Evolutionary conservation across 306 rosid genomes (phyloP), one percentile per base, ranked within the genome.

Genomic region (Casuarina cunninghamiana): DNA sequence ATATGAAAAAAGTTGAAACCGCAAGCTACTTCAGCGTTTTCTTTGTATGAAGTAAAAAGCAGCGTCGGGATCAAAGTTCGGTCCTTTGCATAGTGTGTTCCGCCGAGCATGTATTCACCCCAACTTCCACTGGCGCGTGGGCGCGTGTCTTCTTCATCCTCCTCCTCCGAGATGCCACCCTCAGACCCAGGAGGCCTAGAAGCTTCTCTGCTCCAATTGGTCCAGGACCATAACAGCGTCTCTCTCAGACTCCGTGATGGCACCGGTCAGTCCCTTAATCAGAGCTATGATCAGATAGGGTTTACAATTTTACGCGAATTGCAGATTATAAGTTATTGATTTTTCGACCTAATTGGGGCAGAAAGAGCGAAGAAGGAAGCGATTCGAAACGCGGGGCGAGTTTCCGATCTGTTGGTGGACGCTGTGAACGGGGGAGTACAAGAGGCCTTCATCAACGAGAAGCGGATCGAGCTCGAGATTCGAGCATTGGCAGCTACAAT

Each of bases 401-500:
- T 90, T 65, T 90, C 97, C 71, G 89, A 91, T 75, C 89, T 91
- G 68, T 72, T 95, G 88, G 96, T 93, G 62, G 94, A 89, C 38
- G 90, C 93, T 1, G 99, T 95, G 53, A 93, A 95, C 74, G 82
- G 93, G 11, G 96, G 93, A 10, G 96, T 93, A 1, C 93, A 93
- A 71, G 93, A 83, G 42, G 83, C 90, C 38, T 95, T 92, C 70
- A 12, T 89, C 55, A 87, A 84, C 49, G 90, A 95, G 90, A 92
- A 95, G 84, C 85, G 92, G 49, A 91, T 93, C 50, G 99, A 93
- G 85, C 75, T 69, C 32, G 99, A 95, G 82, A 93, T 85, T 86
- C 87, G 97, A 86, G 78, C 89, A 35, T 74, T 93, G 37, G 80
- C 96, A 38, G 54, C 75, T 42, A 87, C 94, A 11, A 88, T 93